These are phyloP conservation scores for Hansenula sp. DNA, from an alignment of 1,139 yeast species.

Conservation along the genomic window DNA sequence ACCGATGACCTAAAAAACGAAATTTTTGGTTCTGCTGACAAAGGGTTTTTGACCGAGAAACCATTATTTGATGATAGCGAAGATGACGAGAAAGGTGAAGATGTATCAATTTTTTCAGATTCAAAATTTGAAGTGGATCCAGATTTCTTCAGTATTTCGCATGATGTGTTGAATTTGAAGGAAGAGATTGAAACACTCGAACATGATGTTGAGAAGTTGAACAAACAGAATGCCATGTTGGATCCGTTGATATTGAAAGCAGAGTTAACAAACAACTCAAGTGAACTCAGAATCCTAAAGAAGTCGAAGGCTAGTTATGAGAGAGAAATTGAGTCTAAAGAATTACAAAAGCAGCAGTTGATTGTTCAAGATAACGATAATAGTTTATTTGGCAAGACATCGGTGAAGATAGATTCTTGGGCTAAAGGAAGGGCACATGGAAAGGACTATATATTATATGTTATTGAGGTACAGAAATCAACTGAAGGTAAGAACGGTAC, in stretches of 20 bases:
- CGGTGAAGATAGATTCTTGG: constrained; percentile 62
- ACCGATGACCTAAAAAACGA: constrained; percentile 13
- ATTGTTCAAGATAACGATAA: constrained; percentile 81
- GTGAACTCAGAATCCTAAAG: constrained; percentile 62
- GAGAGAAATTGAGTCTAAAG: constrained; percentile 68
- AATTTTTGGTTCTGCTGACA: constrained; percentile 20
- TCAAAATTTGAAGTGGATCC: constrained; percentile 11
- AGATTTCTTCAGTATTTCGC: constrained; percentile 17
- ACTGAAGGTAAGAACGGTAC: constrained; percentile 43
- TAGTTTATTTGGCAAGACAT: constrained; percentile 69
- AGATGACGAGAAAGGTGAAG: constrained; percentile 19
- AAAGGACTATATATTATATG: constrained; percentile 61
- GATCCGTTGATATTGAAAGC: constrained; percentile 74
- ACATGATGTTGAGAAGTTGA: constrained; percentile 56
- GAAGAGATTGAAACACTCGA: constrained; percentile 60
- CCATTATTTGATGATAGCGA: constrained; percentile 22
- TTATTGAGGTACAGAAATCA: constrained; percentile 69
- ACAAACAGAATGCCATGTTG: constrained; percentile 60
- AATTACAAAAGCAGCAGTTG: constrained; percentile 74
- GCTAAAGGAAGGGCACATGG: constrained; percentile 54
- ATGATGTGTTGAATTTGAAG: constrained; percentile 44
- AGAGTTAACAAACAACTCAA: constrained; percentile 70
- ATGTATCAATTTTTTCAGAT: constrained; percentile 5
- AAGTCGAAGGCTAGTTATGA: constrained; percentile 65
- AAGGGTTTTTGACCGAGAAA: constrained; percentile 20